Base-by-base conservation (phyloP, 345 rosid species). In the Crucihimalaya himalaica region DNA sequence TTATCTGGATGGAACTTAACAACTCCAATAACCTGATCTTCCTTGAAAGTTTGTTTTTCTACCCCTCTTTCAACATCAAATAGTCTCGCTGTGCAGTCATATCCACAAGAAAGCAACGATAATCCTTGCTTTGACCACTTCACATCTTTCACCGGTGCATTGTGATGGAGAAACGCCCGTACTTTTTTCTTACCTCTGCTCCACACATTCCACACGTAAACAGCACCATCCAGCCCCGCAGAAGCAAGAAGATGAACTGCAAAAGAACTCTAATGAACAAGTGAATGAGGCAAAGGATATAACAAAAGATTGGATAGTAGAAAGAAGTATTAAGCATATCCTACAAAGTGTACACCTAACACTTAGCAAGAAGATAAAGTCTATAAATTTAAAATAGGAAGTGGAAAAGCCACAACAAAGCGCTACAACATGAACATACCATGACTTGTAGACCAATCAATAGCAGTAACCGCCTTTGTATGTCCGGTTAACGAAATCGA, bases 191-290 rank as follows among this genome's bases (percentile, higher is more conserved):
- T 86, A 46, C 50, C 80, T 68, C 59, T 81, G 80, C 86, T 89
- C 99, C 96, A 88, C 43, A 84, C 91, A 55, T 90, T 92, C 97
- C 98, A 92, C 70, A 88, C 78, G 78, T 82, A 82, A 72, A 81
- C 79, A 50, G 84, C 71, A 50, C 83, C 88, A 83, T 92, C 96
- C 73, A 90, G 81, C 46, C 96, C 97, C 71, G 91, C 91, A 71
- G 97, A 92, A 76, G 96, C 96, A 81, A 92, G 96, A 77, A 92
- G 96, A 77, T 89, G 92, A 85, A 85, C 97, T 88, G 93, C 77
- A 85, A 35, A 85, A 83, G 46, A 82, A 76, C 75, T 81, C 81
- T 65, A 73, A 79, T 79, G 75, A 83, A 85, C 81, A 81, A 69
- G 76, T 83, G 77, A 84, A 81, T 76, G 75, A 78, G 80, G 70